phyloP scores from a whole-genome alignment of 768 basidiomycete genomes.

The Infundibulicybe gibba region DNA sequence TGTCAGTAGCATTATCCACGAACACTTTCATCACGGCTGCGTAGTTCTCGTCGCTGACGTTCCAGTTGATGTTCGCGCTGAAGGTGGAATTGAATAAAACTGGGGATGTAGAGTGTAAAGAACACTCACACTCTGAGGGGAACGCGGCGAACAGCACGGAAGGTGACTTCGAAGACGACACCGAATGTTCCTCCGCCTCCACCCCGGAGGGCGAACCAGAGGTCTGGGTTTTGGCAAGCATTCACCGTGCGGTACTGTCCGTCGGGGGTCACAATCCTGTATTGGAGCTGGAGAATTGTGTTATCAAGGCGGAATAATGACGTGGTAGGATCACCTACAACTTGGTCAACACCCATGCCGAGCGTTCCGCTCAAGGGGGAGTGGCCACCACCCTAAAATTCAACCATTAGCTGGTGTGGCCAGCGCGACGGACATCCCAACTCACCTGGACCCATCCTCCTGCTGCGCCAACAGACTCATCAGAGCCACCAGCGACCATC shows the following conservation, averaged over 20 bases:
- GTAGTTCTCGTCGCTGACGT: too few species aligned
- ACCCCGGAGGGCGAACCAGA: constrained; percentile 48
- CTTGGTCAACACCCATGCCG: constrained; percentile 44
- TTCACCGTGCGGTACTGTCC: constrained; percentile 33
- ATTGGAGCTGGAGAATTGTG: constrained; percentile 33
- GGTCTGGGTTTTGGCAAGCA: constrained; percentile 29
- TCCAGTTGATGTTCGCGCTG: too few species aligned
- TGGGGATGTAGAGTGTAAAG: too few species aligned
- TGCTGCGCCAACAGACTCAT: constrained; percentile 35
- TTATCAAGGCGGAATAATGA: constrained; percentile 16
- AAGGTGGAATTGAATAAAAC: too few species aligned
- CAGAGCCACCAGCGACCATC: constrained; percentile 38
- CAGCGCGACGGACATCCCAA: background rate
- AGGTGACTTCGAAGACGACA: too few species aligned
- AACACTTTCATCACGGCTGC: too few species aligned
- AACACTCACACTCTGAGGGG: too few species aligned
- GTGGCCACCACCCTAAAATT: constrained; percentile 38
- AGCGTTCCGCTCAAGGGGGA: constrained; percentile 37
- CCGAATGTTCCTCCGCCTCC: constrained; percentile 39
- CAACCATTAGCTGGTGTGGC: background rate
- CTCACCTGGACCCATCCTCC: constrained; percentile 37
- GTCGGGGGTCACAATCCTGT: constrained; percentile 35
- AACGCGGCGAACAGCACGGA: too few species aligned
- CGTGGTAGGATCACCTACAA: constrained; percentile 22
- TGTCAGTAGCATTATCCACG: too few species aligned